Conservation (phyloP, 768 basidiomycete species). For the Mycena belliarum region DNA sequence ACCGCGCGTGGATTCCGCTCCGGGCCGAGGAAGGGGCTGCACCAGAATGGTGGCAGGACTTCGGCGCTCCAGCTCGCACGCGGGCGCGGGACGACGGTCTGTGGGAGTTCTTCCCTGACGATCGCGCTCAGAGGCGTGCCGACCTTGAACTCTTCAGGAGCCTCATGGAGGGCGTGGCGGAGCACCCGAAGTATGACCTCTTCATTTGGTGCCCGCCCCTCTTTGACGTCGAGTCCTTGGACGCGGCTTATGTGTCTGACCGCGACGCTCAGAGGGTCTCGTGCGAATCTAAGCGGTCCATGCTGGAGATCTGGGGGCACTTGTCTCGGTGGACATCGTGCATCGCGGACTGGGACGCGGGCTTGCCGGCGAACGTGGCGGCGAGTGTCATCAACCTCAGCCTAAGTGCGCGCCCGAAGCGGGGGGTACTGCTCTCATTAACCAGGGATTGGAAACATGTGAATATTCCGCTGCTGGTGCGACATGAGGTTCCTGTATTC, state of each 20-base stretch:
- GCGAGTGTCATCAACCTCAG: not conserved
- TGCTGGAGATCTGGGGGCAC: not conserved
- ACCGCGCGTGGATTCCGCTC: too few species aligned
- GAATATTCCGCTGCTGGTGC: too few species aligned
- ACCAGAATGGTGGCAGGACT: too few species aligned
- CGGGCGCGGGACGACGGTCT: too few species aligned
- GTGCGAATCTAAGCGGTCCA: not conserved
- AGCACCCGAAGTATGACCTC: not conserved
- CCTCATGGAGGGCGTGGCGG: not conserved
- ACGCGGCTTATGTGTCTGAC: not conserved
- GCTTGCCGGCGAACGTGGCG: not conserved
- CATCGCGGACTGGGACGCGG: not conserved
- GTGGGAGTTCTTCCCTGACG: too few species aligned
- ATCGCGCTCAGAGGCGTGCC: too few species aligned
- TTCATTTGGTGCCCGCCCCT: not conserved
- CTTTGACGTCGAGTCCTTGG: not conserved
- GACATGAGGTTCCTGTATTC: too few species aligned
- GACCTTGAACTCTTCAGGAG: not conserved
- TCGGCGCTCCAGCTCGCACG: too few species aligned
- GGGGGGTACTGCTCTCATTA: not conserved
- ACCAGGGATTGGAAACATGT: too few species aligned
- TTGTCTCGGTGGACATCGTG: not conserved
- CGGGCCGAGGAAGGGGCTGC: too few species aligned
- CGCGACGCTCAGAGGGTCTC: not conserved
- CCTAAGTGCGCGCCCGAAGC: not conserved